Base-by-base conservation (phyloP, 352 stramenopile genomes). In the Pythium utonaiense region DNA sequence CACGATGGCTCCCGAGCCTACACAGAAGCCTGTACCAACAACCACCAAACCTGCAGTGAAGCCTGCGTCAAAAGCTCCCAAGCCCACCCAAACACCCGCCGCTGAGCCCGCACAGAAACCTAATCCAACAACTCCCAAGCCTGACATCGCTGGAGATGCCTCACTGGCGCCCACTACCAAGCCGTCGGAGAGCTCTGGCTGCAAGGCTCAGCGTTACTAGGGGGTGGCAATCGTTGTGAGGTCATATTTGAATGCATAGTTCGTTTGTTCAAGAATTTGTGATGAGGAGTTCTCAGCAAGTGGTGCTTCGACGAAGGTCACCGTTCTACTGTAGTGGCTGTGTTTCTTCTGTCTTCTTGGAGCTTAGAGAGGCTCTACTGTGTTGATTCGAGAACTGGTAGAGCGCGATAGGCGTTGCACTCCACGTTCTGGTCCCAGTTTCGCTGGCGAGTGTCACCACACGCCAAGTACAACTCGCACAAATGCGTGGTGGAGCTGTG, bases 391-490 rank as follows among this genome's bases (percentile, higher is more conserved):
- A 47, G 17, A 8, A 48, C 16, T 6, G 53, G 25, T 25, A 61
- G 53, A 4, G 56, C 62, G 30, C 61, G 53, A 62, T 91, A 91
- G 51, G 62, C 45, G 25, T 79, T 77, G 51, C 80, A 92, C 55
- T 88, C 60, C 51, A 77, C 47, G 40, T 84, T 86, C 7, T 55
- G 62, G 2, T 71, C 72, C 83, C 83, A 93, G 62, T 90, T 86
- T 28, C 83, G 79, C 10, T 73, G 49, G 28, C 78, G 68, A 38
- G 42, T 57, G 53, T 93, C 83, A 28, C 83, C 83, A 27, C 83
- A 93, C 31, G 80, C 79, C 45, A 81, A 72, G 54, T 91, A 88
- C 10, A 93, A 60, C 62, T 93, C 83, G 60, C 83, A 93, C 56
- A 90, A 55, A 58, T 93, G 83, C 30, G 81, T 93, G 49, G 61